These are phyloP conservation scores for Suhomyces chickasaworum DNA, from an alignment of 1,139 yeast species.

Conservation along the genomic window DNA sequence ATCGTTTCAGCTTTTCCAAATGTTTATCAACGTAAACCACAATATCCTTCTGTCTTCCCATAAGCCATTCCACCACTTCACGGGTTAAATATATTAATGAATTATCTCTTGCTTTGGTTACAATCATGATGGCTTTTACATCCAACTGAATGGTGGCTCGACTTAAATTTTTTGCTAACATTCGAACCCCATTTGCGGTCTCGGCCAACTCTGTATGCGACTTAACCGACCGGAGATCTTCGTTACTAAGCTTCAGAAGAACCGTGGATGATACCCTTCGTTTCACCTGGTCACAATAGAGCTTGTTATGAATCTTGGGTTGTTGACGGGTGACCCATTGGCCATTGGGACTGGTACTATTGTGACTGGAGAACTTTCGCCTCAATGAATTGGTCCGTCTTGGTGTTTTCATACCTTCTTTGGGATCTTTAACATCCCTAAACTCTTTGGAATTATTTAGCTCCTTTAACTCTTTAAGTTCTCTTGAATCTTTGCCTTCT, in stretches of 20 bases:
- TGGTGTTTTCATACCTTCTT: constrained; percentile 1
- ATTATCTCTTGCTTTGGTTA: constrained; percentile 84
- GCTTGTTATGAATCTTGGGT: constrained; percentile 41
- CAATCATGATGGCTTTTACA: constrained; percentile 70
- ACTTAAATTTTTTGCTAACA: constrained; percentile 72
- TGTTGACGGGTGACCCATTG: constrained; percentile 19
- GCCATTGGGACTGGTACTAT: constrained; percentile 12
- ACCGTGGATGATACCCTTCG: constrained; percentile 12
- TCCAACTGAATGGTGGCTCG: constrained; percentile 74
- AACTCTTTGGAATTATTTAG: neutral
- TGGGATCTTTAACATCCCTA: neutral
- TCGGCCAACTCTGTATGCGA: constrained; percentile 78
- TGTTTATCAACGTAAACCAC: constrained; percentile 72
- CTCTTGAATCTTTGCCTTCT: no score
- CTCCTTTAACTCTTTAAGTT: neutral
- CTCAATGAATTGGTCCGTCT: constrained; percentile 2
- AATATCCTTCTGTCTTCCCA: constrained; percentile 47
- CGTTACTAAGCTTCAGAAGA: constrained; percentile 22
- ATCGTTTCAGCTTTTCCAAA: constrained; percentile 60
- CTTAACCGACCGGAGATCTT: constrained; percentile 50
- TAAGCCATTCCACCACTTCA: constrained; percentile 77
- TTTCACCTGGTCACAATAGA: constrained; percentile 30
- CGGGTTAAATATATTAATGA: constrained; percentile 72
- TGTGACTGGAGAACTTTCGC: constrained; percentile 2
- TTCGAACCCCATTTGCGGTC: constrained; percentile 84